Percentiles rank a stretch among this genome's conserved stretches.
These are phyloP conservation scores for Yarrowia sp. DNA, from an alignment of 805 yeast species.

Conservation along the genomic window DNA sequence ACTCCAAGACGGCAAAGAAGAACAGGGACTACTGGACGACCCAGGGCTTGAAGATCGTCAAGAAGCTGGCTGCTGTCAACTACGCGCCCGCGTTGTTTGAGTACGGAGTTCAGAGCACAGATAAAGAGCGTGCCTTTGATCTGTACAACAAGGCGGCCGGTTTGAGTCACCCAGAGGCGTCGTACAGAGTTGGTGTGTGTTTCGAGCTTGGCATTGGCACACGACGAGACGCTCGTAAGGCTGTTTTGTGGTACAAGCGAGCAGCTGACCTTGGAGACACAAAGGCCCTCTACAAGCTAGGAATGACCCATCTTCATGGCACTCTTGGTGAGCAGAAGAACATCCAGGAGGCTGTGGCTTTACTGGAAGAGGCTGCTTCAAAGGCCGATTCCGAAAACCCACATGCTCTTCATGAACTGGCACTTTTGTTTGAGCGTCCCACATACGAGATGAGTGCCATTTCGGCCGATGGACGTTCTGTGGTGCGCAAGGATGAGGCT, in stretches of 20 bases:
- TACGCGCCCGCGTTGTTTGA: constrained; percentile 58
- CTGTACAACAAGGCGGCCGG: constrained; percentile 59
- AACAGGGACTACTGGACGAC: constrained; percentile 56
- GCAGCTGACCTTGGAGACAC: constrained; percentile 64
- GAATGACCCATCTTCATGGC: constrained; percentile 60
- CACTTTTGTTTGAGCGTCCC: constrained; percentile 52
- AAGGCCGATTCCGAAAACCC: constrained; percentile 47
- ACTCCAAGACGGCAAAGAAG: constrained; percentile 47
- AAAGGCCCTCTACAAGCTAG: constrained; percentile 71
- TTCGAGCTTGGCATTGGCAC: constrained; percentile 65
- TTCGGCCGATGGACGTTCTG: constrained; percentile 18
- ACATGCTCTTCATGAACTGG: constrained; percentile 59
- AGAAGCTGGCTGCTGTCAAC: constrained; percentile 48
- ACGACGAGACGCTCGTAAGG: constrained; percentile 44
- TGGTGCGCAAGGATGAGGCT: constrained; percentile 36
- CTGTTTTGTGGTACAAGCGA: constrained; percentile 53
- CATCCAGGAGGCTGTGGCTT: constrained; percentile 47
- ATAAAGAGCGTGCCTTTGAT: constrained; percentile 61
- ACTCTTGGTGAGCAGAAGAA: constrained; percentile 43
- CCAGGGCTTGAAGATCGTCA: constrained; percentile 59
- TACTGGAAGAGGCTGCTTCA: constrained; percentile 53
- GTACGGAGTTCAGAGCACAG: constrained; percentile 53
- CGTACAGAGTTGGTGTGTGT: constrained; percentile 69
- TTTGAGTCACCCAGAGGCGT: constrained; percentile 56
- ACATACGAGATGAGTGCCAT: constrained; percentile 34